Conservation (phyloP, 78 protist genomes). For the Neovahlkampfia damariscottae region DNA sequence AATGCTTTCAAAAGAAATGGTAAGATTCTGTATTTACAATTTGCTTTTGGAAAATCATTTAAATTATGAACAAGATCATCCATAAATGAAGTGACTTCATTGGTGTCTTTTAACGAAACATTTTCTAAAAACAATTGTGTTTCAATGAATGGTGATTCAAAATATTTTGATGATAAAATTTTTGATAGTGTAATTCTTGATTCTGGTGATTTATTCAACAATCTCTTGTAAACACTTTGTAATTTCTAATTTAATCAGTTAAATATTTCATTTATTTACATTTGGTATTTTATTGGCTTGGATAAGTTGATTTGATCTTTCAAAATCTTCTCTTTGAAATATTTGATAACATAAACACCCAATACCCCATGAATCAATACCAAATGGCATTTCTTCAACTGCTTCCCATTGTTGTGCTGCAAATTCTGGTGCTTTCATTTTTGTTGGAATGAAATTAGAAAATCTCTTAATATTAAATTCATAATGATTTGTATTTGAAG, state of each 20-base stretch:
- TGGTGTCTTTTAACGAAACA: slow-evolving; percentile 17
- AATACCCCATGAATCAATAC: slow-evolving; percentile 16
- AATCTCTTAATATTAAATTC: background rate
- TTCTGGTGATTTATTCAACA: background rate
- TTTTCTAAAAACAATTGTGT: background rate
- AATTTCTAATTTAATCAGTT: background rate
- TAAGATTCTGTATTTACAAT: slow-evolving; percentile 13
- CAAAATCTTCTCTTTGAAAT: background rate
- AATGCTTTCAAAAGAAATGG: slow-evolving; percentile 18
- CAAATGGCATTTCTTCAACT: background rate
- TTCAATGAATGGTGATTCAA: background rate
- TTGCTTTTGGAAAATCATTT: slow-evolving; percentile 11
- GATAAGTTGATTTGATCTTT: background rate
- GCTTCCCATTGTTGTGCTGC: background rate
- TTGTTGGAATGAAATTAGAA: background rate
- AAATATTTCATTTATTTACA: background rate
- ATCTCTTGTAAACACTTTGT: background rate
- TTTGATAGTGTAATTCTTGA: background rate
- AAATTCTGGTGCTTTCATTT: background rate
- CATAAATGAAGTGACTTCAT: slow-evolving; percentile 21
- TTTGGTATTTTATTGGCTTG: background rate
- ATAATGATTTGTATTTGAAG: background rate
- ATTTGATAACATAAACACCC: slow-evolving; percentile 6
- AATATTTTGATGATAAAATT: background rate
- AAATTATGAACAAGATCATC: background rate